phyloP scores from a whole-genome alignment of 176 grass and related monocot genomes.

The Phoenix dactylifera region DNA sequence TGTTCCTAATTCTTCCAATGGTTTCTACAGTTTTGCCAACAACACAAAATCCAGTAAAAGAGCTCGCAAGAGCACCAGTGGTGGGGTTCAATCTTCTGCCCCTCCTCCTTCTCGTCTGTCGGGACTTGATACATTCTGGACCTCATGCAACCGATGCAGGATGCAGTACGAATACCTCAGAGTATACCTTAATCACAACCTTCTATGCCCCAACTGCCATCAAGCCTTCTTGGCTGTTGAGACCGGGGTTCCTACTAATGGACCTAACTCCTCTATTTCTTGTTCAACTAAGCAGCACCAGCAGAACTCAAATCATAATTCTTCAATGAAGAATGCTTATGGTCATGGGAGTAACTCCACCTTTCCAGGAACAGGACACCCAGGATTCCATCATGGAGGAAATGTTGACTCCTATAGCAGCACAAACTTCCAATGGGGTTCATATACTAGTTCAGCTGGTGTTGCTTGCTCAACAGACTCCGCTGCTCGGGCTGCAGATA shows the following conservation, averaged over 20 bases:
- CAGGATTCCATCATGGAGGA: constrained; percentile 41
- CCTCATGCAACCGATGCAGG: constrained; percentile 75
- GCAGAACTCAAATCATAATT: constrained; percentile 29
- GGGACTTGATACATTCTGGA: constrained; percentile 73
- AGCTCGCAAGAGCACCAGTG: constrained; percentile 33
- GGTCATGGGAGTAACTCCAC: constrained; percentile 34
- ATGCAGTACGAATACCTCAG: constrained; percentile 98
- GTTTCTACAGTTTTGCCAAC: constrained; percentile 36
- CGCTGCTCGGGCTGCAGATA: constrained; percentile 12
- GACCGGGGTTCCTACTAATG: constrained; percentile 51
- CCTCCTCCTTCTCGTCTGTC: constrained; percentile 33
- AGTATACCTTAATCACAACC: constrained; percentile 85
- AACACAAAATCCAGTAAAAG: constrained; percentile 56
- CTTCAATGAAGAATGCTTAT: constrained; percentile 40
- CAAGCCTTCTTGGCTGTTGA: constrained; percentile 81
- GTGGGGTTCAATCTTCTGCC: constrained; percentile 10
- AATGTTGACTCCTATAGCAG: constrained; percentile 55
- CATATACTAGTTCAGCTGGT: constrained; percentile 33
- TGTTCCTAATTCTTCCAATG: constrained; percentile 41
- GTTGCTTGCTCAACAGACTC: constrained; percentile 33
- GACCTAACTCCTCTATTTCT: constrained; percentile 44
- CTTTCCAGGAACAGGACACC: constrained; percentile 39
- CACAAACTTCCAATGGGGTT: constrained; percentile 49
- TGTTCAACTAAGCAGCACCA: constrained; percentile 49
- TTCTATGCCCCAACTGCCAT: constrained; percentile 83